Conservation (phyloP, 495 filamentous ascomycete genomes). For the Tetracladium setigerum region DNA sequence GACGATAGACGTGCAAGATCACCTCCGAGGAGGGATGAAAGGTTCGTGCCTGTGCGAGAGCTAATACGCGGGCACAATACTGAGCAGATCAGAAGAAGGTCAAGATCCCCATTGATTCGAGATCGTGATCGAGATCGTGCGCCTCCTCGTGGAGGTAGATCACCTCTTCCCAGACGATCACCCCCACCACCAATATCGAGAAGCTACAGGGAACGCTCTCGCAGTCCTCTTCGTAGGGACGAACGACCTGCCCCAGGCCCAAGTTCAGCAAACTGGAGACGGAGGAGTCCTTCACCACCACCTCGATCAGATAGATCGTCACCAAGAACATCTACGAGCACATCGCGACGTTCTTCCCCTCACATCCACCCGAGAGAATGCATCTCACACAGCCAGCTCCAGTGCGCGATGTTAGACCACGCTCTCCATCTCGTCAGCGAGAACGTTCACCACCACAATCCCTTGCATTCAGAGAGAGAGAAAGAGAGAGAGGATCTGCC, state of each 20-base stretch:
- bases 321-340: slow-evolving; percentile 18
- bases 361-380: slow-evolving; percentile 13
- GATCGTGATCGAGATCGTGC: slow-evolving; percentile 17
- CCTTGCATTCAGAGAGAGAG: slow-evolving; percentile 8
- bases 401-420: slow-evolving; percentile 9
- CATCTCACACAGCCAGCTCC: slow-evolving; percentile 10
- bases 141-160: slow-evolving; percentile 7
- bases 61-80: neutral
- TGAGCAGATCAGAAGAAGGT: slow-evolving; percentile 17
- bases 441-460: slow-evolving; percentile 13
- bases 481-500: slow-evolving; percentile 9
- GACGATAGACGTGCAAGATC: slow-evolving; percentile 20
- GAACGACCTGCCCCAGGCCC: slow-evolving; percentile 10
- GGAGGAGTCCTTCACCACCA: slow-evolving; percentile 17
- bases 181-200: slow-evolving; percentile 18
- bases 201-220: slow-evolving; percentile 14
- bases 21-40: slow-evolving; percentile 18
- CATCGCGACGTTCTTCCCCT: slow-evolving; percentile 23
- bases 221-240: slow-evolving; percentile 19
- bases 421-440: slow-evolving; percentile 16
- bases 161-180: slow-evolving; percentile 16
- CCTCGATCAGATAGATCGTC: slow-evolving; percentile 17
- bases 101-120: slow-evolving; percentile 16
- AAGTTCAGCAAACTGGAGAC: slow-evolving; percentile 16
- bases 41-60: slow-evolving; percentile 6